A percentile compares a stretch with the other conserved stretches of the same genome.
phyloP scores from a whole-genome alignment of 805 yeast species.

The Spencermartinsiella europaea region DNA sequence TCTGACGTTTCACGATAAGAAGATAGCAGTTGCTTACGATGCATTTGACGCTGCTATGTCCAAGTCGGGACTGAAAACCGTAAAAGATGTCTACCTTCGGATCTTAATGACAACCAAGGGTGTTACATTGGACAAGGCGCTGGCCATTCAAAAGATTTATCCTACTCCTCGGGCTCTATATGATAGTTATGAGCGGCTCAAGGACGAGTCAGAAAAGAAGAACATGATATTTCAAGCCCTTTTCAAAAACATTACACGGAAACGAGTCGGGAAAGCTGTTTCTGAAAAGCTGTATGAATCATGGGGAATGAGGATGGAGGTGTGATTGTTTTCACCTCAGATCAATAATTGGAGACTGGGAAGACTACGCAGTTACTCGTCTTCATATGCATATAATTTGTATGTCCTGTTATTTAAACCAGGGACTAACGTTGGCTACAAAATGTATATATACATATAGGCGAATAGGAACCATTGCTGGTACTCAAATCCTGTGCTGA shows the following conservation, averaged over 20 bases:
- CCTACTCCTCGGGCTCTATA: constrained; percentile 66
- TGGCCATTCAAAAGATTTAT: constrained; percentile 62
- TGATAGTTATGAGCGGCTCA: constrained; percentile 36
- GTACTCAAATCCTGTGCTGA: no score
- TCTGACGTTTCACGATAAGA: neutral
- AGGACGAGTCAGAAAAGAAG: constrained; percentile 32
- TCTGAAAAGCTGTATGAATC: constrained; percentile 50
- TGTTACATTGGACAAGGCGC: constrained; percentile 78
- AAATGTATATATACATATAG: no score
- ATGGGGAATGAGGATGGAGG: constrained; percentile 54
- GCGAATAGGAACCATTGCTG: no score
- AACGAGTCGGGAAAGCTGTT: constrained; percentile 46
- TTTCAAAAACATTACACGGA: constrained; percentile 43
- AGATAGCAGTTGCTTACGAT: constrained; percentile 41
- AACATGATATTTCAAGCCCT: constrained; percentile 33
- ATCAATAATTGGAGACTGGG: no score
- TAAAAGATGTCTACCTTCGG: constrained; percentile 66
- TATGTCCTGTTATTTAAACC: no score
- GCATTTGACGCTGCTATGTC: constrained; percentile 64
- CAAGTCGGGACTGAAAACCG: constrained; percentile 64
- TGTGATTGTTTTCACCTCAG: no score
- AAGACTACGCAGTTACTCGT: no score
- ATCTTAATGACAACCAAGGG: constrained; percentile 81
- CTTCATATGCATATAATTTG: no score
- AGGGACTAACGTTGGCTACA: no score